Evolutionary conservation across 2,329 filamentous ascomycete genomes (phyloP).

Genomic region (Ustilaginoidea virens): DNA sequence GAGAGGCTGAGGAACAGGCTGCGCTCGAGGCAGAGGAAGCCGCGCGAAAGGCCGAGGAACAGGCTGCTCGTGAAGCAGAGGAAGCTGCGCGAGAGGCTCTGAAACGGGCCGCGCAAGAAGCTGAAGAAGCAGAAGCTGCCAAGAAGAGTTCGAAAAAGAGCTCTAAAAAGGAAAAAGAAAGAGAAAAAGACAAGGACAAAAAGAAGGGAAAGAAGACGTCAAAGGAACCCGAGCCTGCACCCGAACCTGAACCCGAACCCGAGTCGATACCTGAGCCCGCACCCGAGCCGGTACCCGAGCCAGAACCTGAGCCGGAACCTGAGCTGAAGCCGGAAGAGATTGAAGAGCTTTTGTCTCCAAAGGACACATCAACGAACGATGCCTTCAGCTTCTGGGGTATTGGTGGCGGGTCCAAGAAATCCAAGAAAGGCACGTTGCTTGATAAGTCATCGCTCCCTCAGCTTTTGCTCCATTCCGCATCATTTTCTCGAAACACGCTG

Average conservation of each 20-base stretch:
- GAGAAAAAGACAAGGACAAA: too few relatives aligned
- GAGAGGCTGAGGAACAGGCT: conserved; percentile 17
- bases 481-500: conserved; percentile 16
- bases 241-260: conserved; percentile 5
- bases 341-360: conserved; percentile 23
- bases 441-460: conserved; percentile 6
- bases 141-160: conserved; percentile 26
- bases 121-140: conserved; percentile 18
- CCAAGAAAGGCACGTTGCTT: conserved; percentile 22
- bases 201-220: conserved; percentile 7
- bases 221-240: conserved; percentile 13
- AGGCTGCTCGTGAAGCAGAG: conserved; percentile 13
- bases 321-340: conserved; percentile 26
- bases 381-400: conserved; percentile 43
- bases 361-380: conserved; percentile 19
- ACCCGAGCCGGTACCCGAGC: conserved; percentile 6
- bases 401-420: conserved; percentile 25
- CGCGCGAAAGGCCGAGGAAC: conserved; percentile 7
- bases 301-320: conserved; percentile 8
- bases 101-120: conserved; percentile 24
- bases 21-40: conserved; percentile 7
- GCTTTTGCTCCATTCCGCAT: conserved; percentile 3
- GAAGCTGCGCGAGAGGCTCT: conserved; percentile 21
- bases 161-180: conserved; percentile 14
- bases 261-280: conserved; percentile 6